These are phyloP conservation scores for Podila clonocystis DNA, from an alignment of 192 early-diverging fungal species.

Conservation along the genomic window DNA sequence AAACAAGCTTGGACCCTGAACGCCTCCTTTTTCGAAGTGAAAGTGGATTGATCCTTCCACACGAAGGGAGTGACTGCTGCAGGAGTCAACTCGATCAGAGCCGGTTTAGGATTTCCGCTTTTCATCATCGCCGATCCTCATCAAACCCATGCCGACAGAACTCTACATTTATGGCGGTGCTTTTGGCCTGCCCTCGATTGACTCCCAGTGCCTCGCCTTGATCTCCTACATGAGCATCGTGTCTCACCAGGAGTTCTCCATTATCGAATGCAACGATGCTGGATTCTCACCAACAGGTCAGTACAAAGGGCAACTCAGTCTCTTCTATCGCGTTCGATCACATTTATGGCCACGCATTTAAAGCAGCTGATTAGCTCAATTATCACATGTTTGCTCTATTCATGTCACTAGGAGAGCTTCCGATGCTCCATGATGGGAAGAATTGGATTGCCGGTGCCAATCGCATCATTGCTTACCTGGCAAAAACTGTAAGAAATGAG, in stretches of 20 bases:
- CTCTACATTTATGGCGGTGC: constrained; percentile 79
- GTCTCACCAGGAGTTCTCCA: constrained; percentile 60
- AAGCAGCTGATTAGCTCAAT: neutral
- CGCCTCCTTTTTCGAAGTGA: no score
- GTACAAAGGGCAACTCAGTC: neutral
- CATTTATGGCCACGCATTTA: neutral
- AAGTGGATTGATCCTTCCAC: no score
- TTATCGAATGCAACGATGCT: constrained; percentile 68
- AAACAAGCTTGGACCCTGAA: no score
- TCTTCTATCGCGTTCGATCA: neutral
- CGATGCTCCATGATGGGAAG: constrained; percentile 69
- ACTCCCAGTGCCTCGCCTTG: constrained; percentile 74
- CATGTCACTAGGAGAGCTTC: constrained; percentile 69
- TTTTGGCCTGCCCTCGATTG: constrained; percentile 71
- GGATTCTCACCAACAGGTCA: constrained; percentile 72
- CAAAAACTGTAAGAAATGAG: constrained; percentile 29
- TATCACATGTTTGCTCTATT: neutral
- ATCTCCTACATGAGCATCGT: constrained; percentile 71
- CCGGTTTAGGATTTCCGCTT: neutral
- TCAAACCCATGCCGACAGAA: constrained; percentile 49
- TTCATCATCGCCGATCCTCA: neutral
- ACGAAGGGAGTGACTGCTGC: no score
- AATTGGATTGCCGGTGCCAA: constrained; percentile 63
- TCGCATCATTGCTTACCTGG: constrained; percentile 59
- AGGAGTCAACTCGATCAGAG: neutral